Conservation (phyloP, 148 eudicot species). For the Rhododendron mucronatum region DNA sequence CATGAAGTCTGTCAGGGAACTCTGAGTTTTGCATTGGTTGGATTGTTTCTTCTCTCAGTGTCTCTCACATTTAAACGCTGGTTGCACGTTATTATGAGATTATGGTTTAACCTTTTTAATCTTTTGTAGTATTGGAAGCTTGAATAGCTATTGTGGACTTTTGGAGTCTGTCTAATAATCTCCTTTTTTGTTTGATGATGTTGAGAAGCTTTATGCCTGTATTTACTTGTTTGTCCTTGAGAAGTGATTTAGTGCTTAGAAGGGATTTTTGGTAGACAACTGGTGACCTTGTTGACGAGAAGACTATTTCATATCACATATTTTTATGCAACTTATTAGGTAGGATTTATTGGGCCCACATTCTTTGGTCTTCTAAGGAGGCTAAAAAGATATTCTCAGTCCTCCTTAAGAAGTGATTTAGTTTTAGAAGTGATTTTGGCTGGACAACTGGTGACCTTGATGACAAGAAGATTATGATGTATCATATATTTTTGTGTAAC, state of each 20-base stretch:
- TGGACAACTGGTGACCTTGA: neutral
- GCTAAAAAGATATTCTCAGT: neutral
- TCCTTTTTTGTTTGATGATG: neutral
- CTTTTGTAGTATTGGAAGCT: neutral
- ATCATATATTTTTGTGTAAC: neutral
- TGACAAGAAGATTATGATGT: neutral
- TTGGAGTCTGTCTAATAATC: neutral
- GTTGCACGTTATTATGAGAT: neutral
- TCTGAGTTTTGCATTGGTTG: neutral
- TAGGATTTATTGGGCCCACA: neutral
- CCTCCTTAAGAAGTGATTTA: neutral
- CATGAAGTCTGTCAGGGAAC: neutral
- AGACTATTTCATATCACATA: neutral
- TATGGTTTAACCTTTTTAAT: neutral
- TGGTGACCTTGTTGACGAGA: neutral
- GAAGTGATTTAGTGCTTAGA: neutral
- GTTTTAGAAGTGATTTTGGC: neutral
- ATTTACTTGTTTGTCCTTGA: too few species aligned
- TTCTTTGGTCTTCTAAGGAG: neutral
- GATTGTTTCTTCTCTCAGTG: neutral
- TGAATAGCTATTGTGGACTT: neutral
- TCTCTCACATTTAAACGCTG: neutral
- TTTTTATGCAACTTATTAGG: neutral
- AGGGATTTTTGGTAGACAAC: neutral
- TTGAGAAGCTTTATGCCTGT: neutral